phyloP scores from a whole-genome alignment of 2,329 filamentous ascomycete genomes.

The Seiridium cupressi region DNA sequence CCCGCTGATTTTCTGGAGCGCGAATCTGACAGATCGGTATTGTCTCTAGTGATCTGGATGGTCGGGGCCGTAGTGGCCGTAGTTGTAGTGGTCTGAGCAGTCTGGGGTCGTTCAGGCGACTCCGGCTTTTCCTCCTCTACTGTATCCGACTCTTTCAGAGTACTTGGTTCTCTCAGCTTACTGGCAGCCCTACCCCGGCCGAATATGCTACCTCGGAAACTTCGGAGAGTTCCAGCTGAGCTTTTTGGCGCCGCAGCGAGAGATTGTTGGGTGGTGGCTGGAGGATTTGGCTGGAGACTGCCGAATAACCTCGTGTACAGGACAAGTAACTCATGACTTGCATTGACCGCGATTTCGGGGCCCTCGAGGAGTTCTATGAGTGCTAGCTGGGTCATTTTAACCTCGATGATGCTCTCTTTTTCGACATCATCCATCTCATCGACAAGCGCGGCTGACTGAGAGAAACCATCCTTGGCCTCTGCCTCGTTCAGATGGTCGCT shows the following conservation, averaged over 20 bases:
- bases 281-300: conserved; percentile 36
- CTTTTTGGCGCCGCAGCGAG: conserved; percentile 59
- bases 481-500: conserved; percentile 67
- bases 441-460: conserved; percentile 50
- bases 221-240: conserved; percentile 68
- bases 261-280: conserved; percentile 32
- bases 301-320: conserved; percentile 83
- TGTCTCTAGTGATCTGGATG: conserved; percentile 75
- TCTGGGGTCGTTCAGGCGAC: conserved; percentile 35
- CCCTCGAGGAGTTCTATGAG: conserved; percentile 83
- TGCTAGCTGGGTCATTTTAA: conserved; percentile 91
- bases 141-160: conserved; percentile 13
- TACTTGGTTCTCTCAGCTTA: conserved; percentile 36
- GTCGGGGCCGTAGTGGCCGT: conserved; percentile 60
- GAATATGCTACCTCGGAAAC: conserved; percentile 75
- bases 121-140: conserved; percentile 25
- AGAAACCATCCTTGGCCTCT: conserved; percentile 34
- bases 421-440: conserved; percentile 82
- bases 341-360: conserved; percentile 81
- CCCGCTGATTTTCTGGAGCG: conserved; percentile 31
- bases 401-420: conserved; percentile 83
- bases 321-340: conserved; percentile 78
- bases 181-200: conserved; percentile 46
- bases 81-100: conserved; percentile 41
- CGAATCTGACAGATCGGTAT: conserved; percentile 38